Percentiles rank a stretch among this genome's conserved stretches.
phyloP scores from a whole-genome alignment of 306 rosid species.

The Potentilla sterilis region DNA sequence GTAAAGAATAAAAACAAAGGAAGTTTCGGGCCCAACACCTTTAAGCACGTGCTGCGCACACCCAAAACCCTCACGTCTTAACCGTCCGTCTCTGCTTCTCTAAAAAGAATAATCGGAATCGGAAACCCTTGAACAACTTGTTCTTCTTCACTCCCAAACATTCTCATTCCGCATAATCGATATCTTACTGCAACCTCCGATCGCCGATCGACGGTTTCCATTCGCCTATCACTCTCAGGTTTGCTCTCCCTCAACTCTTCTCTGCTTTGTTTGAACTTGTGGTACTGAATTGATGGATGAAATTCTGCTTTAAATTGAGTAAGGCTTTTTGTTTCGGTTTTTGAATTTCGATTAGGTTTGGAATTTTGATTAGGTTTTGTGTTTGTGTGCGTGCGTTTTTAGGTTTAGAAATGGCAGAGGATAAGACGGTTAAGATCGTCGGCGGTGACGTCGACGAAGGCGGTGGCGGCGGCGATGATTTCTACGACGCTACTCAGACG shows the following conservation, averaged over 20 bases:
- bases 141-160: neutral
- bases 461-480: conserved; percentile 23
- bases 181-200: neutral
- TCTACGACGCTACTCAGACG: conserved; percentile 44
- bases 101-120: neutral
- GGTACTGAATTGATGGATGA: neutral
- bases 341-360: neutral
- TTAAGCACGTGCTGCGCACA: conserved; percentile 30
- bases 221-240: neutral
- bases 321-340: neutral
- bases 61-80: conserved; percentile 15
- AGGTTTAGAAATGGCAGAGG: conserved; percentile 64
- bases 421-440: conserved; percentile 41
- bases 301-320: too few relatives aligned
- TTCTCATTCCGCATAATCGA: neutral
- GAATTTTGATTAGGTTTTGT: conserved; percentile 4
- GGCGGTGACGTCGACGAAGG: conserved; percentile 30
- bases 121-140: conserved; percentile 10
- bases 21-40: neutral
- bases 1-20: too few relatives aligned
- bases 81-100: conserved; percentile 25
- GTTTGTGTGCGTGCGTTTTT: neutral
- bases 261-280: too few relatives aligned
- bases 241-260: neutral
- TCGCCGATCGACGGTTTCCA: conserved; percentile 2